Evolutionary conservation across 805 yeast genomes (phyloP).

Genomic region (Millerago galiae): DNA sequence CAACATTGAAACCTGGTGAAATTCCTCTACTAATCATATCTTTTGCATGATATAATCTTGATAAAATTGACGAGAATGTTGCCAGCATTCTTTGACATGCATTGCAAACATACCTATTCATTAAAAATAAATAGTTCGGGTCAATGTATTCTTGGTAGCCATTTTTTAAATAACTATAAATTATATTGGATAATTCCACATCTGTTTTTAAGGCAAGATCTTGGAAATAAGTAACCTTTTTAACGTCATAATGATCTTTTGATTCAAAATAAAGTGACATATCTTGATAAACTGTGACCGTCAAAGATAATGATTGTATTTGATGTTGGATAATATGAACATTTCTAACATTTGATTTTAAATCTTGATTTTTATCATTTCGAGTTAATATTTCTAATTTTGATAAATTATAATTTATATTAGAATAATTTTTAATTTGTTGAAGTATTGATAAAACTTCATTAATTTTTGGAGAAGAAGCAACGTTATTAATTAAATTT

Average conservation of each 20-base stretch:
- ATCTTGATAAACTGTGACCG: slow-evolving; percentile 16
- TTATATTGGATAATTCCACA: slow-evolving; percentile 13
- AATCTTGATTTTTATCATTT: background rate
- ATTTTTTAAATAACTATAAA: slow-evolving; percentile 12
- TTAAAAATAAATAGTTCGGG: slow-evolving; percentile 10
- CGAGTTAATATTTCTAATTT: slow-evolving; percentile 3
- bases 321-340: slow-evolving; percentile 11
- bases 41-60: slow-evolving; percentile 18
- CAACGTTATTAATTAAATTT: slow-evolving; percentile 17
- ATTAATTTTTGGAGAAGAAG: slow-evolving; percentile 11
- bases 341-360: slow-evolving; percentile 12
- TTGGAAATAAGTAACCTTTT: slow-evolving; percentile 11
- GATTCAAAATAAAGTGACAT: slow-evolving; percentile 19
- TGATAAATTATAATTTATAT: slow-evolving; percentile 12
- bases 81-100: slow-evolving; percentile 13
- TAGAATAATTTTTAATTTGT: slow-evolving; percentile 13
- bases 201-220: background rate
- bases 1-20: slow-evolving; percentile 1
- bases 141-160: slow-evolving; percentile 13
- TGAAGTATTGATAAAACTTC: slow-evolving; percentile 11
- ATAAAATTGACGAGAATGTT: slow-evolving; percentile 11
- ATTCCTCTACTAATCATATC: slow-evolving; percentile 16
- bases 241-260: slow-evolving; percentile 5
- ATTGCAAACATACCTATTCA: slow-evolving; percentile 17
- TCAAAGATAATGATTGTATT: slow-evolving; percentile 14